Base-by-base conservation (phyloP, 495 filamentous ascomycete species). In the Xylaria telfairii region DNA sequence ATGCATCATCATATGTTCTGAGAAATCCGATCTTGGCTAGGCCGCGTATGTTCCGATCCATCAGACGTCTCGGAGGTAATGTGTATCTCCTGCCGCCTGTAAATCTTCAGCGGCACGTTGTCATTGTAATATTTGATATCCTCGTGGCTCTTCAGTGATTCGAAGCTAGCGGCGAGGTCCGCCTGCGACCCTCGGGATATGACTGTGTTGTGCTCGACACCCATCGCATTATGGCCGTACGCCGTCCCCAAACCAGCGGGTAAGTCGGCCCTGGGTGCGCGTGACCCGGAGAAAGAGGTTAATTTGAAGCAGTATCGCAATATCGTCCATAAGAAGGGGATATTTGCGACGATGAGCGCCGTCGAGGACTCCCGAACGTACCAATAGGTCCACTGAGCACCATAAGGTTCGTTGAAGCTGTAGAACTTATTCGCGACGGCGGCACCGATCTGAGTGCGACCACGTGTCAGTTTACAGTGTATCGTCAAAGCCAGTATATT, bases 351-450 rank as follows among this genome's bases (percentile, higher is more conserved):
- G 57, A 89, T 85, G 13, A 91, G 83, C 1, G 89, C 87, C 0
- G 88, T 91, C 24, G 84, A 85, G 19, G 87, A 84, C 83, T 92
- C 90, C 10, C 90, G 87, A 26, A 86, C 83, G 73, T 92, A 92
- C 90, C 90, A 92, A 60, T 86, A 87, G 69, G 88, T 88, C 85
- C 90, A 92, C 44, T 85, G 80, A 44, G 83, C 80, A 4, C 82
- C 85, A 67, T 86, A 84, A 0, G 87, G 88, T 1, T 81, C 76
- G 6, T 80, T 83, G 74, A 92, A 91, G 54, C 86, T 89, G 81
- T 91, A 92, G 71, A 86, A 89, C 76, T 91, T 91, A 74, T 90
- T 91, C 21, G 91, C 79, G 59, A 89, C 82, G 1, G 88, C 87
- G 24, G 86, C 87, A 30, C 90, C 76, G 63, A 92, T 89, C 82